Evolutionary conservation across 2,329 filamentous ascomycete genomes (phyloP), one percentile per base, ranked within the genome.

Genomic region (Domatiomyces catenatus): DNA sequence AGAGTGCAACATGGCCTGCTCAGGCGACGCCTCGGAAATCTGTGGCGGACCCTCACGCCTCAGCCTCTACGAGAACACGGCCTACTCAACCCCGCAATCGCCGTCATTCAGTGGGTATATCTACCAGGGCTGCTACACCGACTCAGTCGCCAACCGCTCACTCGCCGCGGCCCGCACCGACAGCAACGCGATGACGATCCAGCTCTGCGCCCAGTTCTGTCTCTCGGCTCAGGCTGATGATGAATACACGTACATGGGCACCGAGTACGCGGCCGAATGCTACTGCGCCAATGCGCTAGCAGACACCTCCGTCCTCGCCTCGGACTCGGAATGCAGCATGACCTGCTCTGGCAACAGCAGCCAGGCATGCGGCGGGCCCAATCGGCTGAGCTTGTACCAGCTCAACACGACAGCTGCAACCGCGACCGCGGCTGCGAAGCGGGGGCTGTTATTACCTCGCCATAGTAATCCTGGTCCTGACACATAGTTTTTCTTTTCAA

Each of bases 21-120:
- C 64, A 15, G 68, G 67, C 2, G 60, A 69, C 44, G 54, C 61
- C 5, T 62, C 62, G 20, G 61, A 67, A 24, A 59, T 66, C 12
- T 73, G 70, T 53, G 70, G 79, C 52, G 75, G 74, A 32, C 72
- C 73, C 20, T 68, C 68, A 44, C 69, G 74, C 19, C 63, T 81
- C 50, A 72, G 55, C n/a, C 42, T 58, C 17, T 58, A 56, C 47
- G 36, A 47, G 43, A 55, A 55, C 44, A 52, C 42, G 8, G 36
- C 26, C 15, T 53, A 32, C 42, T 12, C 44, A n/a, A 8, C 47
- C 15, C 48, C 48, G 8, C 24, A 24, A 4, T 50, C 46, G 17
- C 49, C 48, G 5, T 6, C 48, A 10, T 48, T 50, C 17, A 47
- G 26, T 26, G 44, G 45, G 3, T 47, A 28, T 10, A 32, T 8